phyloP scores from a whole-genome alignment of 306 rosid species.

The Malus orientalis region DNA sequence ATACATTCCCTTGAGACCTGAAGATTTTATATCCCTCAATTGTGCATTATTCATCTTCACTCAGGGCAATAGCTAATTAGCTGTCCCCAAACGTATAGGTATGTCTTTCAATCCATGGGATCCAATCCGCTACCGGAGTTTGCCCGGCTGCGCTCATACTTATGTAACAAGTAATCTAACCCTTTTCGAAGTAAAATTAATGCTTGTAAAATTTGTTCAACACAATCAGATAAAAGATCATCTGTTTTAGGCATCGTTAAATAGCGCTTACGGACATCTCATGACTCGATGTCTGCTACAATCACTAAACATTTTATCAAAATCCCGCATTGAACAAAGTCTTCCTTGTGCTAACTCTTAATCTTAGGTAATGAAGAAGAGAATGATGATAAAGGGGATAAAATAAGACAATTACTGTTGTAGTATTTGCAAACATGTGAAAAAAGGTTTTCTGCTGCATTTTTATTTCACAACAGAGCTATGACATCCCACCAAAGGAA shows the following conservation, averaged over 20 bases:
- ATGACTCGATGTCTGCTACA: neutral
- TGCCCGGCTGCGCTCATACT: no score
- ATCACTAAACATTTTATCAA: neutral
- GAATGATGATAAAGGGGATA: neutral
- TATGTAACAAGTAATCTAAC: neutral
- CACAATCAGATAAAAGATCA: neutral
- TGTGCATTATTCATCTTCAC: no score
- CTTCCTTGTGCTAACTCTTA: neutral
- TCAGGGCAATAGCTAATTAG: no score
- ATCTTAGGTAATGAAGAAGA: neutral
- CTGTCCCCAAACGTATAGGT: no score
- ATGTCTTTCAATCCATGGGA: neutral
- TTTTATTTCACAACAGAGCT: conserved; percentile 46
- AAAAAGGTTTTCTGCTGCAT: conserved; percentile 23
- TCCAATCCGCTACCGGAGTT: no score
- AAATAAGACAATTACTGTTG: conserved; percentile 2
- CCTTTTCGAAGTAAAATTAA: neutral
- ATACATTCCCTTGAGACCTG: no score
- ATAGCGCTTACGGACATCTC: neutral
- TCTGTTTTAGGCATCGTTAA: neutral
- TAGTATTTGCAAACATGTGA: conserved; percentile 11
- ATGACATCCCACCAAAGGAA: conserved; percentile 19
- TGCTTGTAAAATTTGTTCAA: neutral
- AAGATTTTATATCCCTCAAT: no score
- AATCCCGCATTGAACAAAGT: neutral